A percentile compares a stretch with the other conserved stretches of the same genome.
These are phyloP conservation scores for Coemansia sp. DNA, from an alignment of 192 early-diverging fungal species.

Conservation along the genomic window DNA sequence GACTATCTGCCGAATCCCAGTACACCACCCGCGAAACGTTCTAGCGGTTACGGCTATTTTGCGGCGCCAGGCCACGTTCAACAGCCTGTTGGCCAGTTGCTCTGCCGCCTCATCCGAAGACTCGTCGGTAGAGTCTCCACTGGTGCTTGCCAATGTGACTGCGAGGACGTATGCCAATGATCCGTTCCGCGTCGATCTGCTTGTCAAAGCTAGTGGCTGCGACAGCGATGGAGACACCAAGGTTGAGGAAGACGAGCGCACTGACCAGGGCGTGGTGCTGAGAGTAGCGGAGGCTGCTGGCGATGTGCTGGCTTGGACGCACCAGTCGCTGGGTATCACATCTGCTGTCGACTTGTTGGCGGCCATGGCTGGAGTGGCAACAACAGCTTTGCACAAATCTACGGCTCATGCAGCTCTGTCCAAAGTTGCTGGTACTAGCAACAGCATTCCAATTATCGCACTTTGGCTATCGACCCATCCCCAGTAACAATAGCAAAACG, in stretches of 20 bases:
- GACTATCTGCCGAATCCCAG: slow-evolving; percentile 34
- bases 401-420: slow-evolving; percentile 25
- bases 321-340: slow-evolving; percentile 19
- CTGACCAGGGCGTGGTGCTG: slow-evolving; percentile 25
- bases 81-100: slow-evolving; percentile 47
- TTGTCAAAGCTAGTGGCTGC: background rate
- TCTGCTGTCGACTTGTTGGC: slow-evolving; percentile 13
- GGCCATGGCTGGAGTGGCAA: slow-evolving; percentile 12
- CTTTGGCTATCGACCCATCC: slow-evolving; percentile 24
- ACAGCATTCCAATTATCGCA: slow-evolving; percentile 35
- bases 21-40: slow-evolving; percentile 17
- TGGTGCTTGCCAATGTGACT: background rate
- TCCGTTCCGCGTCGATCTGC: slow-evolving; percentile 50
- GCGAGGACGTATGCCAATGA: slow-evolving; percentile 42
- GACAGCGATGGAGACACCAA: background rate
- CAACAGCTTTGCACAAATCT: background rate
- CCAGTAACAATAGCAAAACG: no score
- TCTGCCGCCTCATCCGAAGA: slow-evolving; percentile 7
- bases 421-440: slow-evolving; percentile 28
- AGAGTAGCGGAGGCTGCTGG: slow-evolving; percentile 21
- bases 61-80: slow-evolving; percentile 50
- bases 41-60: slow-evolving; percentile 25
- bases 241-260: background rate
- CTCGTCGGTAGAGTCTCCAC: no score
- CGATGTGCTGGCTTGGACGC: slow-evolving; percentile 34